Evolutionary conservation across 176 grass and related monocot species (phyloP), one percentile per base, ranked within the genome.

Genomic region (Calamus simplicifolius): DNA sequence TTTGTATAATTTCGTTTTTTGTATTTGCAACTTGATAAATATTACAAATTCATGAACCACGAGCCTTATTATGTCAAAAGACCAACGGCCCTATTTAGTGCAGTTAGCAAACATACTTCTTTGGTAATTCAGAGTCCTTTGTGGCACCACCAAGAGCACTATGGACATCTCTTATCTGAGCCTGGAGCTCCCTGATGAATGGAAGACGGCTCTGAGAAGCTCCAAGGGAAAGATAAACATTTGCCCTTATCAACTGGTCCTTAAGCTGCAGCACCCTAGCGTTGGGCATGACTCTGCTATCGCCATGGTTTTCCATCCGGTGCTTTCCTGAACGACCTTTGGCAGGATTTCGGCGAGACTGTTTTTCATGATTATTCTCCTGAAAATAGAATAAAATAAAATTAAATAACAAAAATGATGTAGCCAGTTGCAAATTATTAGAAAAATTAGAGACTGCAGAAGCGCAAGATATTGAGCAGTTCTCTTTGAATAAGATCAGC

Each of bases 221-320:
- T 66, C 85, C 83, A 51, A 89, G 79, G 70, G 66, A 73, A 75
- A 89, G 82, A 73, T 95, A 95, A 27, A 95, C 90, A 66, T 71
- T 95, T 56, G 85, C 90, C 56, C 88, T 89, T 73, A 89, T 95
- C 75, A 95, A 85, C 48, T 81, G 90, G 67, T 95, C 90, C 71
- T 75, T 95, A 69, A 95, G 88, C 67, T 89, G 75, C 49, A 63
- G 79, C 50, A 95, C 72, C 38, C 70, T 70, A 25, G 55, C 30
- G 85, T 86, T 82, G 51, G 79, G 63, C 29, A 77, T 55, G 16
- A 23, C 27, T 68, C 17, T 61, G 31, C 31, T 62, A 49, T 29
- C 67, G 53, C 50, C 59, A 49, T 29, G 54, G 30, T 21, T 25
- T 14, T 15, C 43, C 2, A 1, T 23, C 19, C 25, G 65, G 6